Evolutionary conservation across 441 rosid species (phyloP), one percentile per base, ranked within the genome.

Genomic region (Mallotus repandus): DNA sequence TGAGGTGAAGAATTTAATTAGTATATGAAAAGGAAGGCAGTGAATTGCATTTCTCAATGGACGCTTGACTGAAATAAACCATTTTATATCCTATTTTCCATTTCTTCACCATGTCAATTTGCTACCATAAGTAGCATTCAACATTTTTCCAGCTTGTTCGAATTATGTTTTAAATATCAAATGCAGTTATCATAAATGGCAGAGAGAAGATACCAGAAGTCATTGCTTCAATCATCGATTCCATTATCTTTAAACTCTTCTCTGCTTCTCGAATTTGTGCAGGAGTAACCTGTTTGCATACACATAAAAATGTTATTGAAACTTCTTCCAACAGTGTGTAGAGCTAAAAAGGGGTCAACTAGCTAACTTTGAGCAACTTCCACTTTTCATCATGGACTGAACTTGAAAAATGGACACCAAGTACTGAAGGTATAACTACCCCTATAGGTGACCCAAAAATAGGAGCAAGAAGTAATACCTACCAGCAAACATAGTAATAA

Each of bases 251-350:
- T 67, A 90, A 85, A 84, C 76, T 96, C 91, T 90, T 96, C 86
- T 93, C 99, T 0, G 98, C 95, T 74, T 96, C 99, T 82, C 99
- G 85, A 77, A 96, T 82, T 77, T 93, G 99, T 57, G 98, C 88
- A 32, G 98, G 99, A 78, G 93, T 90, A 68, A 96, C 86, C 94
- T 91, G 82, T 79, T 80, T 43, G 10, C 63, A 76, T 38, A 53
- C 59, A 66, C 19, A 61, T 19, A 63, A 35, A 49, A 52, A 74
- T 74, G 60, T 62, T 9, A 69, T 49, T 55, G 25, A 72, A 67
- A 63, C 55, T 57, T 63, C 70, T 66, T 72, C 60, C 57, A 38
- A 14, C 10, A 29, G 71, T n/a, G 18, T 2, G 59, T 22, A 10
- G 7, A 35, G 70, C 32, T 45, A 41, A 63, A 4, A 15, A 19